Conservation (phyloP, 345 rosid genomes). For the Salix arbutifolia region DNA sequence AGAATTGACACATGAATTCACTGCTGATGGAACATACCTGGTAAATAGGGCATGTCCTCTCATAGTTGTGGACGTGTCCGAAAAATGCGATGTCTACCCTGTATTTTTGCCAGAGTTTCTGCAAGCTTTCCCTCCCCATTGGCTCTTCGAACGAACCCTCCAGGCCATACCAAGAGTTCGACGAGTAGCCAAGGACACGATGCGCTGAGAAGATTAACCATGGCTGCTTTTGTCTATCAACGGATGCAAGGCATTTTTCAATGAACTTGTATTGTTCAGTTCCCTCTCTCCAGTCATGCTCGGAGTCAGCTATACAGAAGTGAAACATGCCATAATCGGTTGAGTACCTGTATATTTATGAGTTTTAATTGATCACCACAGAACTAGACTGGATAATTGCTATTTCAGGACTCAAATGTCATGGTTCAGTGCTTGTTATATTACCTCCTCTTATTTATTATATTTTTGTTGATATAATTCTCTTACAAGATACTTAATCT, state of each 20-base stretch:
- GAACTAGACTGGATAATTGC: background rate
- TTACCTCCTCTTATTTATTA: background rate
- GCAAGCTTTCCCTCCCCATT: conserved; percentile 57
- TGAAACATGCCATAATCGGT: conserved; percentile 78
- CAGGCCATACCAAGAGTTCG: conserved; percentile 45
- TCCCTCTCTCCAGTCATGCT: conserved; percentile 85
- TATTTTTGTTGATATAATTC: background rate
- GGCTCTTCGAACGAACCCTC: conserved; percentile 54
- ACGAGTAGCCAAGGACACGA: conserved; percentile 74
- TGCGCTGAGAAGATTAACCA: conserved; percentile 78
- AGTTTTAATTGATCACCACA: background rate
- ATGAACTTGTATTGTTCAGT: conserved; percentile 63
- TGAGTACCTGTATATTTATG: conserved; percentile 46
- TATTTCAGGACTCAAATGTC: no score
- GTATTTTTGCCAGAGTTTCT: conserved; percentile 82
- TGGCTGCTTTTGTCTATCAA: conserved; percentile 70
- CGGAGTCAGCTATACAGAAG: conserved; percentile 74
- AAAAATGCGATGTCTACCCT: conserved; percentile 75
- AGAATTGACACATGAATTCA: no score
- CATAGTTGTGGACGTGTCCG: conserved; percentile 85
- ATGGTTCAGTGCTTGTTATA: background rate
- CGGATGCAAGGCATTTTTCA: conserved; percentile 64
- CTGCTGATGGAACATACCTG: conserved; percentile 7
- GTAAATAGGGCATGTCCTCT: conserved; percentile 72
- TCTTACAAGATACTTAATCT: background rate